These are phyloP conservation scores for Metschnikowia picachoensis DNA, from an alignment of 805 yeast species.

Conservation along the genomic window DNA sequence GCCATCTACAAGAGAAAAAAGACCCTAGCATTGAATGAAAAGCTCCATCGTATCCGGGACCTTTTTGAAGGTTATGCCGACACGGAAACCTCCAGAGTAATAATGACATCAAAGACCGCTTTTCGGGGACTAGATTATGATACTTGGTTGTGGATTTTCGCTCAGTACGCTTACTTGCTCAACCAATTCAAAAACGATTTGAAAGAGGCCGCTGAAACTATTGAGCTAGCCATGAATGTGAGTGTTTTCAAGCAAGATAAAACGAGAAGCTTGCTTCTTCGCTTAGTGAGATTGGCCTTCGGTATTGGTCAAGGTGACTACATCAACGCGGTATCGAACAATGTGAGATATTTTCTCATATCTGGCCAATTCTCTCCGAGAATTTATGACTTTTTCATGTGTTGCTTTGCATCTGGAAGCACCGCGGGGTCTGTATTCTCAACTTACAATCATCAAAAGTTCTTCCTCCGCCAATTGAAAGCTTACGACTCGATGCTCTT, in stretches of 20 bases:
- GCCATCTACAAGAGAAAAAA: slow-evolving; percentile 58
- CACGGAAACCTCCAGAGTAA: slow-evolving; percentile 27
- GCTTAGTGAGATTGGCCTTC: slow-evolving; percentile 65
- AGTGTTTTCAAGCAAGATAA: slow-evolving; percentile 73
- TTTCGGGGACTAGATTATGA: slow-evolving; percentile 76
- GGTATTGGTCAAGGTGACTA: slow-evolving; percentile 46
- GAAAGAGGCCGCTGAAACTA: slow-evolving; percentile 46
- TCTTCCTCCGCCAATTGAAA: slow-evolving; percentile 81
- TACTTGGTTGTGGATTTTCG: slow-evolving; percentile 81
- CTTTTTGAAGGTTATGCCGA: slow-evolving; percentile 54
- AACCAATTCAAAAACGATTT: slow-evolving; percentile 64
- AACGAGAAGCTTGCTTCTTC: slow-evolving; percentile 54
- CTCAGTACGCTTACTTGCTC: slow-evolving; percentile 69
- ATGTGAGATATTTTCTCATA: slow-evolving; percentile 60
- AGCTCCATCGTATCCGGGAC: slow-evolving; percentile 62
- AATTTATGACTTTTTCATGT: slow-evolving; percentile 60
- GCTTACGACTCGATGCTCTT: slow-evolving; percentile 73
- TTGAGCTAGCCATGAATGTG: slow-evolving; percentile 71
- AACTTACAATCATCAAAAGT: slow-evolving; percentile 84
- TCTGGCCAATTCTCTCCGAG: slow-evolving; percentile 74
- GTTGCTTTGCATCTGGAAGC: slow-evolving; percentile 61
- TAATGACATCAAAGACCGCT: slow-evolving; percentile 49
- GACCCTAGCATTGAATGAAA: slow-evolving; percentile 66
- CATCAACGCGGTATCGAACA: slow-evolving; percentile 45
- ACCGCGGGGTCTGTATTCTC: slow-evolving; percentile 59